Evolutionary conservation across 495 filamentous ascomycete species (phyloP).

Genomic region (Daldinia childiae): DNA sequence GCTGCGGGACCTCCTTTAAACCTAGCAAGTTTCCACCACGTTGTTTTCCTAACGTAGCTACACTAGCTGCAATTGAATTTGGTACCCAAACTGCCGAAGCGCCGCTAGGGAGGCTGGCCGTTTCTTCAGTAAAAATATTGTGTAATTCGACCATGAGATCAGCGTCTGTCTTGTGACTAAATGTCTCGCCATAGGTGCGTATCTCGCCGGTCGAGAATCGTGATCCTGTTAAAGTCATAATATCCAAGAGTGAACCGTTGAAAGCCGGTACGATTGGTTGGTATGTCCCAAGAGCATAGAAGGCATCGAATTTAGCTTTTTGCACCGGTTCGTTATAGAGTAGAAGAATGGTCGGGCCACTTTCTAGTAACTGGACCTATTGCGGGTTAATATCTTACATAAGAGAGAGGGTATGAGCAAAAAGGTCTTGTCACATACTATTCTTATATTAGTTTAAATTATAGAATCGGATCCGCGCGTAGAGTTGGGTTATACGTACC

Average conservation of each 20-base stretch:
- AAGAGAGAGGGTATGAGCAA: not conserved
- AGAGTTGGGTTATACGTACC: conserved; percentile 20
- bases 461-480: not conserved
- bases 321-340: conserved; percentile 26
- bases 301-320: conserved; percentile 25
- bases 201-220: conserved; percentile 32
- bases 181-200: conserved; percentile 40
- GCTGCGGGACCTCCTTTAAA: conserved; percentile 37
- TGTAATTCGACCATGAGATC: conserved; percentile 43
- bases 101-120: conserved; percentile 33
- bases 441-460: conserved; percentile 18
- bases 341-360: conserved; percentile 29
- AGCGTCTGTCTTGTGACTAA: conserved; percentile 37
- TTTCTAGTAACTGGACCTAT: conserved; percentile 27
- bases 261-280: conserved; percentile 17
- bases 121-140: conserved; percentile 38
- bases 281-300: conserved; percentile 27
- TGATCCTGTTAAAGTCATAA: conserved; percentile 28
- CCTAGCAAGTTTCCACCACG: conserved; percentile 49
- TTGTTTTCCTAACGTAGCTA: conserved; percentile 44
- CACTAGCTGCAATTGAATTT: conserved; percentile 45
- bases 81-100: conserved; percentile 43
- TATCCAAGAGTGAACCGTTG: conserved; percentile 30
- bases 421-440: conserved; percentile 22
- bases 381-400: conserved; percentile 8